phyloP scores from a whole-genome alignment of 2,329 filamentous ascomycete species.

The Diaporthe sp. region DNA sequence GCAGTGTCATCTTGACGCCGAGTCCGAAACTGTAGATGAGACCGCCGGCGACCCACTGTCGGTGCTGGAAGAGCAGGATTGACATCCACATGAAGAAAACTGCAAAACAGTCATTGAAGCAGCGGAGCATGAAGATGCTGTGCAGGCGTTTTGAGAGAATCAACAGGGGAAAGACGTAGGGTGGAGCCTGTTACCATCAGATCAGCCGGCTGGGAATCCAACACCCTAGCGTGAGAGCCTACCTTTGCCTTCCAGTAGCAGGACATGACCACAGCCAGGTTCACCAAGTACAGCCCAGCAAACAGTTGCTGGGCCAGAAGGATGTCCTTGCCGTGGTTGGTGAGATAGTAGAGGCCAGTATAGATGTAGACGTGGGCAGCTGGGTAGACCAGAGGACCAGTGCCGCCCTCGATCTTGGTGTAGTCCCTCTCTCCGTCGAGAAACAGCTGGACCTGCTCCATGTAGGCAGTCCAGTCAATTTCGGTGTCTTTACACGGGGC shows the following conservation, averaged over 20 bases:
- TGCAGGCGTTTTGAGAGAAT: conserved; percentile 93
- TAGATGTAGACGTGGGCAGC: conserved; percentile 96
- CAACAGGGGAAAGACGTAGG: conserved; percentile 88
- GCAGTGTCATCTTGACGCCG: conserved; percentile 94
- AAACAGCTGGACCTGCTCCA: conserved; percentile 90
- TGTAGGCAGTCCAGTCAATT: conserved; percentile 98
- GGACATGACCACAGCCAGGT: conserved; percentile 81
- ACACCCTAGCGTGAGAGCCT: conserved; percentile 46
- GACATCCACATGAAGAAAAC: conserved; percentile 85
- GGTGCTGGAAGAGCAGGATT: conserved; percentile 83
- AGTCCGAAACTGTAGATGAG: conserved; percentile 83
- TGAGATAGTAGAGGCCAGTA: conserved; percentile 82
- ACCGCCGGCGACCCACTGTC: conserved; percentile 80
- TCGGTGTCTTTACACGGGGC: conserved; percentile 79
- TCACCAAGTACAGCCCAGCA: conserved; percentile 81
- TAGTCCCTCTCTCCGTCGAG: conserved; percentile 91
- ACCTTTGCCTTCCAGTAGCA: conserved; percentile 85
- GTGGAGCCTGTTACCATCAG: conserved; percentile 72
- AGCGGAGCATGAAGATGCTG: conserved; percentile 90
- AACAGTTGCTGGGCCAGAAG: conserved; percentile 88
- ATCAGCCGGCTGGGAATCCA: conserved; percentile 14
- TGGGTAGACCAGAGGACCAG: conserved; percentile 95
- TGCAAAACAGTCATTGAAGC: conserved; percentile 97
- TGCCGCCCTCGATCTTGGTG: conserved; percentile 85
- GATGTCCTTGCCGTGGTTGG: conserved; percentile 82